Percentiles rank a stretch among this genome's conserved stretches.
phyloP scores from a whole-genome alignment of 2,329 filamentous ascomycete species.

The Penicillium sp. region DNA sequence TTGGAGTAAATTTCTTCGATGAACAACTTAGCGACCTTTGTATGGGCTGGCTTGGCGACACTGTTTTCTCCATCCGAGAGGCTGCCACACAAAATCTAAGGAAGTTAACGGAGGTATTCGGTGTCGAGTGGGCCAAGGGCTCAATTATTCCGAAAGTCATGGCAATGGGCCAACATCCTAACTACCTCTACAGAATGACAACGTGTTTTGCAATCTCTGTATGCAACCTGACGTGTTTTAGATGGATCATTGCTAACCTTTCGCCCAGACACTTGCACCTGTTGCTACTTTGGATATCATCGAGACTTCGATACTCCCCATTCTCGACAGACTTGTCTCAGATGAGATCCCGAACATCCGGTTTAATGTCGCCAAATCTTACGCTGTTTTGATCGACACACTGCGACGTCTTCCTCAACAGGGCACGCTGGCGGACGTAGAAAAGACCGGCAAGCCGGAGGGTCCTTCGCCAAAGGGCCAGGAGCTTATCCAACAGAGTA shows the following conservation, averaged over 20 bases:
- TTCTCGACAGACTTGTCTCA: conserved; percentile 89
- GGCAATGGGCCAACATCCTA: conserved; percentile 96
- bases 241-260: conserved; percentile 29
- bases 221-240: conserved; percentile 49
- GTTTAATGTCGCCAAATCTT: conserved; percentile 99
- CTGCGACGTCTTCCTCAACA: conserved; percentile 87
- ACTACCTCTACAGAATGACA: conserved; percentile 99
- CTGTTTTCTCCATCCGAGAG: conserved; percentile 97
- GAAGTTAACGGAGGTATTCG: conserved; percentile 98
- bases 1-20: conserved; percentile 97
- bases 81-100: conserved; percentile 96
- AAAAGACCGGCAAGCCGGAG: conserved; percentile 70
- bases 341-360: conserved; percentile 99
- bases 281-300: conserved; percentile 95
- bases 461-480: conserved; percentile 71
- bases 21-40: conserved; percentile 94
- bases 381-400: conserved; percentile 86
- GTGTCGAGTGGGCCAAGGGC: conserved; percentile 95
- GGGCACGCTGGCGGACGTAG: conserved; percentile 81
- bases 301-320: conserved; percentile 88
- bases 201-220: conserved; percentile 99
- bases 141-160: conserved; percentile 99
- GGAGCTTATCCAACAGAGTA: conserved; percentile 82
- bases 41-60: conserved; percentile 98
- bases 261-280: conserved; percentile 79